Evolutionary conservation across 2,329 filamentous ascomycete genomes (phyloP).

Genomic region (Colletotrichum plurivorum): DNA sequence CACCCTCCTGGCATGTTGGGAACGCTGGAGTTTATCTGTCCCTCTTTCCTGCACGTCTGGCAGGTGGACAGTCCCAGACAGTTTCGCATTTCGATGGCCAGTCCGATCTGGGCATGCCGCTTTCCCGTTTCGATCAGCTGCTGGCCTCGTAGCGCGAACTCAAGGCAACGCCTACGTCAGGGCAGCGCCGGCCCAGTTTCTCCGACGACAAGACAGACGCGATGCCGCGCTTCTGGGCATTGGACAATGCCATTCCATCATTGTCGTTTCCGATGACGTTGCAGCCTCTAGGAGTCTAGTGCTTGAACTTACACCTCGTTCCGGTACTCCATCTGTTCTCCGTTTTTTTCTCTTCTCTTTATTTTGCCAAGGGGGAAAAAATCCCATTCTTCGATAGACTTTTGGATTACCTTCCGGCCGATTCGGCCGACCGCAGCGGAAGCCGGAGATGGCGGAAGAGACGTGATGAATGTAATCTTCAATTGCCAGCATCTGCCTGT

Average conservation of each 20-base stretch:
- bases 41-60: constrained; percentile 32
- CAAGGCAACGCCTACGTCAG: constrained; percentile 31
- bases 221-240: constrained; percentile 6
- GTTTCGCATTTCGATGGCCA: constrained; percentile 25
- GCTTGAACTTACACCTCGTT: too few relatives aligned
- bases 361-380: too few relatives aligned
- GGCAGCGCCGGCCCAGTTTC: constrained; percentile 19
- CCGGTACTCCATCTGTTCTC: too few relatives aligned
- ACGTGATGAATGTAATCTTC: neutral
- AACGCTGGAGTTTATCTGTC: too few relatives aligned
- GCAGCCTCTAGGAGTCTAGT: too few relatives aligned
- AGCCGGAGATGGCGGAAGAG: neutral
- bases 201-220: neutral
- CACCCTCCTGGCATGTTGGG: too few relatives aligned
- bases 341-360: too few relatives aligned
- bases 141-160: constrained; percentile 3
- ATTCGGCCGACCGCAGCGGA: neutral
- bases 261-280: neutral
- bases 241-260: constrained; percentile 19
- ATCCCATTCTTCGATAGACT: neutral
- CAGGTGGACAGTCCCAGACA: constrained; percentile 11
- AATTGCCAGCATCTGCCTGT: neutral
- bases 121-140: constrained; percentile 22
- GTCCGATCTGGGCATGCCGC: constrained; percentile 16
- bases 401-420: neutral